phyloP scores from a whole-genome alignment of 164 flowering plant genomes.

The Umbilicus rupestris region DNA sequence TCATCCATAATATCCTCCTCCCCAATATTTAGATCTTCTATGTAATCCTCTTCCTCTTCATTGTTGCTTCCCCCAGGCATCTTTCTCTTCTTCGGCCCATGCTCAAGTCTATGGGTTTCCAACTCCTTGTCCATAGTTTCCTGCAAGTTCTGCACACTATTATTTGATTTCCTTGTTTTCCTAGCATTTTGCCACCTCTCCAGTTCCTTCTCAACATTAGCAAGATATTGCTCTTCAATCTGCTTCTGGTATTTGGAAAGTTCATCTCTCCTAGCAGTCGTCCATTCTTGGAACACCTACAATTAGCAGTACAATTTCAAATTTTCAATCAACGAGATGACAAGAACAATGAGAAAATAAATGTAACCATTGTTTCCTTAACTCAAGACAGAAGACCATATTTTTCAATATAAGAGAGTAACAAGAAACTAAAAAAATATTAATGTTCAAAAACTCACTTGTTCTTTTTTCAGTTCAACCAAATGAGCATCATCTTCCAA shows the following conservation, averaged over 20 bases:
- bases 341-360: background rate
- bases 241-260: constrained; percentile 76
- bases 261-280: constrained; percentile 72
- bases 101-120: constrained; percentile 89
- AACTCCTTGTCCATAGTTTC: constrained; percentile 97
- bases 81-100: constrained; percentile 87
- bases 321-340: background rate
- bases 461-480: constrained; percentile 52
- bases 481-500: constrained; percentile 53
- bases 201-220: constrained; percentile 69
- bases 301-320: background rate
- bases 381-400: background rate
- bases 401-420: background rate
- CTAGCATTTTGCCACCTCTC: constrained; percentile 87
- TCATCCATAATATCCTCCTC: constrained; percentile 96
- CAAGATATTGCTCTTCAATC: constrained; percentile 54
- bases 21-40: constrained; percentile 85
- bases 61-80: constrained; percentile 53
- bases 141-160: constrained; percentile 53
- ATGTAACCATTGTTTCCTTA: background rate
- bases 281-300: constrained; percentile 82
- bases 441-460: constrained; percentile 30
- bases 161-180: constrained; percentile 49
- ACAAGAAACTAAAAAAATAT: background rate
- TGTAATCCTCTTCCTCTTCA: constrained; percentile 90